These are phyloP conservation scores for Diospyros lotus DNA, from an alignment of 148 eudicot genomes.

Conservation along the genomic window DNA sequence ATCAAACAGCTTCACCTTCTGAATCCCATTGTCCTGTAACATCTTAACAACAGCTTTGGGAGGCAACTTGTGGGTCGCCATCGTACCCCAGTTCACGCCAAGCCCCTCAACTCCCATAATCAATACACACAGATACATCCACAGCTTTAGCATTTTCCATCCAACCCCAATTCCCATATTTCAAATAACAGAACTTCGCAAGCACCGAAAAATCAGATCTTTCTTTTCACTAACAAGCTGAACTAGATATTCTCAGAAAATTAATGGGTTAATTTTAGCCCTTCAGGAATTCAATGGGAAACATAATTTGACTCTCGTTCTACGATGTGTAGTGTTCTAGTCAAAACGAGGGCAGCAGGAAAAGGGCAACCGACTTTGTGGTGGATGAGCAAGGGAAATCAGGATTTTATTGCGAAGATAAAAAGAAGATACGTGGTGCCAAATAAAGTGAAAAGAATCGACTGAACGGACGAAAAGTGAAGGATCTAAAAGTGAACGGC, in stretches of 20 bases:
- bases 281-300: no score
- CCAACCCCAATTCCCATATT: not conserved
- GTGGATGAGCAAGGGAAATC: no score
- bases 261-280: conserved; percentile 6
- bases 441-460: no score
- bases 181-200: not conserved
- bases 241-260: not conserved
- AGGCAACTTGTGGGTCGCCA: conserved; percentile 59
- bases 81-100: conserved; percentile 88
- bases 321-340: no score
- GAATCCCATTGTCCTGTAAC: conserved; percentile 70
- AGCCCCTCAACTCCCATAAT: conserved; percentile 42
- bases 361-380: no score
- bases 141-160: conserved; percentile 6
- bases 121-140: not conserved
- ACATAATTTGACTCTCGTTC: no score
- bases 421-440: no score
- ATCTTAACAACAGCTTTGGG: conserved; percentile 59
- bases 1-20: conserved; percentile 83
- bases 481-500: no score
- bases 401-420: no score
- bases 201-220: not conserved
- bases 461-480: no score
- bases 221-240: not conserved
- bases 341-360: no score